Evolutionary conservation across 371 early-diverging fungal genomes (phyloP).

Genomic region (Mortierella sp.): DNA sequence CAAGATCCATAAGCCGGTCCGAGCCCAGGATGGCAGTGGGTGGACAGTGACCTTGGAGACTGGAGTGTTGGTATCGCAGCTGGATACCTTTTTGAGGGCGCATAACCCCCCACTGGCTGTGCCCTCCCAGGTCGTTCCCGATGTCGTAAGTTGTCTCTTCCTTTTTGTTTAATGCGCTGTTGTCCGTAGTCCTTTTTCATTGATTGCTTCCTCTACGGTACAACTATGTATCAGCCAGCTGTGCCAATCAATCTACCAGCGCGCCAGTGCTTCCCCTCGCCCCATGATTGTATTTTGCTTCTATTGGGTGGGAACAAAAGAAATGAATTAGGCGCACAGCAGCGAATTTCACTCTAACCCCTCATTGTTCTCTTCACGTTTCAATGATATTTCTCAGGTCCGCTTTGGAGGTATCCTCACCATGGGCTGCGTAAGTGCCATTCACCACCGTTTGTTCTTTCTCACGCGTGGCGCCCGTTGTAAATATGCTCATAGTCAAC

Average conservation of each 20-base stretch:
- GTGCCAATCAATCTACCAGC: too few species aligned
- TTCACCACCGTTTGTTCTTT: neutral
- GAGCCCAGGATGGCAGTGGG: neutral
- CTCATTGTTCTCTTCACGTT: neutral
- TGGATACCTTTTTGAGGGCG: constrained; percentile 19
- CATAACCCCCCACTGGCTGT: constrained; percentile 36
- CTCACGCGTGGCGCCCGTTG: too few species aligned
- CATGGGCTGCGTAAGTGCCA: constrained; percentile 40
- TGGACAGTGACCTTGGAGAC: constrained; percentile 44
- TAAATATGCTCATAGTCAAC: too few species aligned
- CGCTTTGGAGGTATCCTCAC: constrained; percentile 44
- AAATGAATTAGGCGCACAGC: neutral
- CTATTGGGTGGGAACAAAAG: neutral
- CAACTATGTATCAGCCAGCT: neutral
- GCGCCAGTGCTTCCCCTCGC: neutral
- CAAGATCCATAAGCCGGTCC: constrained; percentile 32
- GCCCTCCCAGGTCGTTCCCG: constrained; percentile 23
- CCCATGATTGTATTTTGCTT: neutral
- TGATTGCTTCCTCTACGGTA: neutral
- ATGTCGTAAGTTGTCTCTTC: neutral
- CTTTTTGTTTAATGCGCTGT: neutral
- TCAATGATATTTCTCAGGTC: constrained; percentile 6
- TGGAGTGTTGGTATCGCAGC: constrained; percentile 28
- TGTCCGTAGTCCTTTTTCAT: neutral
- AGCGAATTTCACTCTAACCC: neutral